Evolutionary conservation across 2,329 filamentous ascomycete species (phyloP), one percentile per base, ranked within the genome.

Genomic region (Samsoniella hepiali): DNA sequence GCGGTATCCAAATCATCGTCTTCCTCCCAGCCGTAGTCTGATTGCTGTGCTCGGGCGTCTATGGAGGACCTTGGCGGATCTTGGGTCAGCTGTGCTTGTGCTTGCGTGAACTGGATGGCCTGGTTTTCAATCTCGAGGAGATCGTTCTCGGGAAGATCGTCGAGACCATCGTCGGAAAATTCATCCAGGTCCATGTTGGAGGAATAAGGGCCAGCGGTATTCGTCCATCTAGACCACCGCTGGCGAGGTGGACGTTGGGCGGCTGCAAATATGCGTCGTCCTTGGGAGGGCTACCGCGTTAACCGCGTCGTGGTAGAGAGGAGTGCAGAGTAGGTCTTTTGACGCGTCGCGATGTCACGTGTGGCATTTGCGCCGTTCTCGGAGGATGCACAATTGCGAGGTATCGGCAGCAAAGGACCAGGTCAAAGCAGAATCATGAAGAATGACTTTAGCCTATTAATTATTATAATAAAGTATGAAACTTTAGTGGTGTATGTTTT

Each of bases 131-230:
- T 82, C 71, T 88, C 85, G 68, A 85, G 79, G 3, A 89, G 76
- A 54, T 79, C 78, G 66, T 82, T 81, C 66, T 82, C 79, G 67
- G 86, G 83, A 49, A 89, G 76, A 47, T 82, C 79, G 72, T 89
- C 85, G 68, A 90, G 79, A 65, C 81, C 85, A 71, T 88, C 86
- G 71, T 88, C 87, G 64, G 81, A 84, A 71, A 86, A 88, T 65
- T 85, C 82, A 76, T 87, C 84, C 76, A 76, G 63, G 64, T 77
- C 75, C 76, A 78, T 78, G 63, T 31, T 58, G 54, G 27, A 9
- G 11, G n/a, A 32, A 7, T 17, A 4, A 11, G 3, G 10, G 13
- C 61, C 17, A 50, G 51, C 38, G 7, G 9, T 9, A 36, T 4
- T 47, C 5, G 29, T 49, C 51, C 51, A 63, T 63, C 22, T 57